A percentile compares a stretch with the other conserved stretches of the same genome.
Conservation (phyloP, 2,329 filamentous ascomycete genomes). For the Chaetomium sp. region DNA sequence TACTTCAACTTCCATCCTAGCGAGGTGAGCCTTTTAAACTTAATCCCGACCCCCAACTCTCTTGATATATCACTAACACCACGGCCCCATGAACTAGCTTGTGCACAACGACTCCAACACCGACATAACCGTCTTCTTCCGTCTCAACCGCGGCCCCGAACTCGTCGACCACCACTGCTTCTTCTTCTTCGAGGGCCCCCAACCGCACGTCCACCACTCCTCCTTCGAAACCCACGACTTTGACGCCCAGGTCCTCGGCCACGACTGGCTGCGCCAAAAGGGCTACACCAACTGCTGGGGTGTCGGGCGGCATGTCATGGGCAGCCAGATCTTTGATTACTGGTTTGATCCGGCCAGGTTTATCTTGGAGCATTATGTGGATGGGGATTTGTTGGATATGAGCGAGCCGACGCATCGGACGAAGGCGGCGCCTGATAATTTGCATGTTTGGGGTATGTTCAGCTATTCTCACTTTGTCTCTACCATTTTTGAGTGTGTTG, state of each 20-base stretch:
- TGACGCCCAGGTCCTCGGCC: slow-evolving; percentile 62
- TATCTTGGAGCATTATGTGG: slow-evolving; percentile 65
- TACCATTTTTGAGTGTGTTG: too few species aligned
- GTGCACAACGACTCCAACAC: slow-evolving; percentile 32
- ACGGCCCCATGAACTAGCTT: too few species aligned
- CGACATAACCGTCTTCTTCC: slow-evolving; percentile 40
- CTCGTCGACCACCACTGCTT: slow-evolving; percentile 46
- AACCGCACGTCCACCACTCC: slow-evolving; percentile 58
- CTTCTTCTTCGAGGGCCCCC: slow-evolving; percentile 42
- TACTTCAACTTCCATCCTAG: slow-evolving; percentile 47
- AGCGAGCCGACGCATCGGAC: slow-evolving; percentile 41
- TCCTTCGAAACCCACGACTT: slow-evolving; percentile 67
- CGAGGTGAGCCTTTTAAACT: too few species aligned
- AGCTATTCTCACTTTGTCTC: too few species aligned
- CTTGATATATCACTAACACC: too few species aligned
- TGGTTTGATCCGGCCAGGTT: slow-evolving; percentile 59
- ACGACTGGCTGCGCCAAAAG: slow-evolving; percentile 59
- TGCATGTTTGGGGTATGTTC: slow-evolving; percentile 43
- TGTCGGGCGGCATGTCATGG: slow-evolving; percentile 62
- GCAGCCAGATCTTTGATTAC: slow-evolving; percentile 67
- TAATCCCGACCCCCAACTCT: too few species aligned
- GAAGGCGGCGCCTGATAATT: slow-evolving; percentile 34
- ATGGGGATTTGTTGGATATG: slow-evolving; percentile 58
- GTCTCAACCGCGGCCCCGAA: slow-evolving; percentile 37
- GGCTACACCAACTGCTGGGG: slow-evolving; percentile 64